Evolutionary conservation across 2,329 filamentous ascomycete species (phyloP).

Genomic region (Fusarium sp.): DNA sequence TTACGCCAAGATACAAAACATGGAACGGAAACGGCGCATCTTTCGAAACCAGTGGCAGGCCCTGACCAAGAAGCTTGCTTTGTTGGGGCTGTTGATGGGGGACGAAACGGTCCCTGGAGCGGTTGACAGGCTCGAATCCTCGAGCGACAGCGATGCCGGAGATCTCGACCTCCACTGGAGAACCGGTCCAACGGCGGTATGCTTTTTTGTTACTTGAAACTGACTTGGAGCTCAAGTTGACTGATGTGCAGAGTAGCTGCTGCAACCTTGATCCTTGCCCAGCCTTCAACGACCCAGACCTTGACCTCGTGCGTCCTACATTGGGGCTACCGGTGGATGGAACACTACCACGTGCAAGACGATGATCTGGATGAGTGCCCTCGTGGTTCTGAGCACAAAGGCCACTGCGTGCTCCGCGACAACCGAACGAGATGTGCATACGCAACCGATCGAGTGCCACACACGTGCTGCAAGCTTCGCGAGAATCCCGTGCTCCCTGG

Average conservation of each 20-base stretch:
- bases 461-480: slow-evolving; percentile 36
- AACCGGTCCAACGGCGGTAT: slow-evolving; percentile 10
- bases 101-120: slow-evolving; percentile 16
- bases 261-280: slow-evolving; percentile 33
- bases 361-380: slow-evolving; percentile 30
- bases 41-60: slow-evolving; percentile 27
- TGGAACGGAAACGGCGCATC: background rate
- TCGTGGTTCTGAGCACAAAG: slow-evolving; percentile 18
- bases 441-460: slow-evolving; percentile 21
- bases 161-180: slow-evolving; percentile 23
- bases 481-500: slow-evolving; percentile 27
- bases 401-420: slow-evolving; percentile 33
- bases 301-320: slow-evolving; percentile 27
- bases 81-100: slow-evolving; percentile 25
- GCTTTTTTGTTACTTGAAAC: background rate
- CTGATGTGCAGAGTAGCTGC: slow-evolving; percentile 7
- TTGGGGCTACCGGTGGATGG: slow-evolving; percentile 26
- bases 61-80: slow-evolving; percentile 18
- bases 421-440: slow-evolving; percentile 30
- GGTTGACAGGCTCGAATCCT: slow-evolving; percentile 9
- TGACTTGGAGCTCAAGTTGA: background rate
- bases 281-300: slow-evolving; percentile 19
- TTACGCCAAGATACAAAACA: slow-evolving; percentile 6
- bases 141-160: slow-evolving; percentile 17
- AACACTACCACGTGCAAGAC: slow-evolving; percentile 36